Percentiles rank a stretch among this genome's conserved stretches.
These are phyloP conservation scores for Alternaria consortialis DNA, from an alignment of 2,329 filamentous ascomycete genomes.

Conservation along the genomic window DNA sequence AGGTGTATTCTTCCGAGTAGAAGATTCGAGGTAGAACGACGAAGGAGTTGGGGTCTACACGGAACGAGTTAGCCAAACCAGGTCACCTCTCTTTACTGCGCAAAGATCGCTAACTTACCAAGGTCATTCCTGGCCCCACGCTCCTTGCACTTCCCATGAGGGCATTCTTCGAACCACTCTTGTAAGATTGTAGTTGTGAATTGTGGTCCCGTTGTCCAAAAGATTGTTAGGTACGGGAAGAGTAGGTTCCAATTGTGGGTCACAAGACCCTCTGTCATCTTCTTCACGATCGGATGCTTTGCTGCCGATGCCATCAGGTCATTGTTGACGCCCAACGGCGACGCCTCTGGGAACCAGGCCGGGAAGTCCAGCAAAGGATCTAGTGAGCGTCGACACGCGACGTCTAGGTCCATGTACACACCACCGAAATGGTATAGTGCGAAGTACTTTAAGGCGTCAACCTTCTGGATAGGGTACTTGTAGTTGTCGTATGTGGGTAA, in stretches of 20 bases:
- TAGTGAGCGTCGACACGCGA: slow-evolving; percentile 26
- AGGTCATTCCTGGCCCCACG: neutral
- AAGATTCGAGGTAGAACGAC: slow-evolving; percentile 38
- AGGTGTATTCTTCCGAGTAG: slow-evolving; percentile 41
- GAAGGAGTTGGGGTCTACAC: slow-evolving; percentile 18
- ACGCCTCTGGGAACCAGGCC: slow-evolving; percentile 33
- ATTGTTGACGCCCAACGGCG: slow-evolving; percentile 33
- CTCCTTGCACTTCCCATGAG: neutral
- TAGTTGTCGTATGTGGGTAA: slow-evolving; percentile 33
- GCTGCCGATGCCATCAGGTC: slow-evolving; percentile 33
- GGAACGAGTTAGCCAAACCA: neutral
- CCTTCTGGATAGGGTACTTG: slow-evolving; percentile 34
- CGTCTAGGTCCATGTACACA: slow-evolving; percentile 41
- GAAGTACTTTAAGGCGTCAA: slow-evolving; percentile 40
- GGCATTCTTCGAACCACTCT: slow-evolving; percentile 25
- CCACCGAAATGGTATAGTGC: slow-evolving; percentile 36
- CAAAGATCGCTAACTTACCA: neutral
- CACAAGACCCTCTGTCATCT: slow-evolving; percentile 24
- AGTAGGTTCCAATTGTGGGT: slow-evolving; percentile 27
- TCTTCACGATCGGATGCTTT: slow-evolving; percentile 30
- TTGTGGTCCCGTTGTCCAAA: slow-evolving; percentile 43
- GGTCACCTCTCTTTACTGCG: neutral
- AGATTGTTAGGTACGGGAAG: slow-evolving; percentile 42
- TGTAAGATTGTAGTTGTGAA: slow-evolving; percentile 37
- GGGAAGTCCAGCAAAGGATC: slow-evolving; percentile 29